Conservation (phyloP, 108 stramenopile genomes). For the Skeletonema marinoi region DNA sequence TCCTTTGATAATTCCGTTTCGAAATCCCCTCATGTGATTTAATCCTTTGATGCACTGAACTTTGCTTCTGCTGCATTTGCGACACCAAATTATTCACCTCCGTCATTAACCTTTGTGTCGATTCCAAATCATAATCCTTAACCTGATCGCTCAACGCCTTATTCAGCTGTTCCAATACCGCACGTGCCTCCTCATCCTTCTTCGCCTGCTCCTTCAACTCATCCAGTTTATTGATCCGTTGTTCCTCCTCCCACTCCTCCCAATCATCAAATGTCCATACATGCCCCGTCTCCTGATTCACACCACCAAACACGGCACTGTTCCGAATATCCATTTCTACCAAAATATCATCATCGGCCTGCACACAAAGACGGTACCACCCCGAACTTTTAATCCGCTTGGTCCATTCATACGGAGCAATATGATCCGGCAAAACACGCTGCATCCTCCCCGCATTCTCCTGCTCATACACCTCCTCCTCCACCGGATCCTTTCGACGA, state of each 20-base stretch:
- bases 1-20: slow-evolving; percentile 72
- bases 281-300: slow-evolving; percentile 59
- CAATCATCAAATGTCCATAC: slow-evolving; percentile 64
- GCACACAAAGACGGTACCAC: slow-evolving; percentile 80
- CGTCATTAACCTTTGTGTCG: slow-evolving; percentile 7
- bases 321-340: slow-evolving; percentile 77
- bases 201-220: slow-evolving; percentile 52
- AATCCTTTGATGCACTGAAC: slow-evolving; percentile 53
- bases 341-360: slow-evolving; percentile 40
- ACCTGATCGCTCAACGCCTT: slow-evolving; percentile 44
- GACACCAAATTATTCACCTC: slow-evolving; percentile 26
- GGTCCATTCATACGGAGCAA: slow-evolving; percentile 26
- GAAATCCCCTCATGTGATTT: slow-evolving; percentile 58
- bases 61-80: slow-evolving; percentile 17
- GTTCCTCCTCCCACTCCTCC: slow-evolving; percentile 56
- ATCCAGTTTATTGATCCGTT: slow-evolving; percentile 36
- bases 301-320: slow-evolving; percentile 60
- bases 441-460: not conserved
- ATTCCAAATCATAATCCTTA: slow-evolving; percentile 51
- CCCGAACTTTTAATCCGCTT: slow-evolving; percentile 42
- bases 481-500: too few species aligned
- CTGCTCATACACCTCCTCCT: slow-evolving; percentile 16
- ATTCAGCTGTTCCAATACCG: slow-evolving; percentile 16
- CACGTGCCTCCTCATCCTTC: slow-evolving; percentile 11
- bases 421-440: slow-evolving; percentile 3